These are phyloP conservation scores for Globisporangium cystogenes DNA, from an alignment of 352 stramenopile species.

Conservation along the genomic window DNA sequence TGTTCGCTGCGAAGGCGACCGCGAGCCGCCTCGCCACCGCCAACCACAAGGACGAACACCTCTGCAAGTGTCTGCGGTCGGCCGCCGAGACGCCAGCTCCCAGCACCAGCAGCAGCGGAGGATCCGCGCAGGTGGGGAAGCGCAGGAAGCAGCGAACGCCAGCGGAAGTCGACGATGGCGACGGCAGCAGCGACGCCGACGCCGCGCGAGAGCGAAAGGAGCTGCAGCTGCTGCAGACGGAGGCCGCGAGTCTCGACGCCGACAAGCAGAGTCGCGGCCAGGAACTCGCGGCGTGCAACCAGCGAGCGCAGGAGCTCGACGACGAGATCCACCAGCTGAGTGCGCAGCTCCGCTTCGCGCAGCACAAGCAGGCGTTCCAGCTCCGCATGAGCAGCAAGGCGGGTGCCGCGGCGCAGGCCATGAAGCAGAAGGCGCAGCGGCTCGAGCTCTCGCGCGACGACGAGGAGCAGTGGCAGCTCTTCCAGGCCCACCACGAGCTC, in stretches of 20 bases:
- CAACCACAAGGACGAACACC: slow-evolving; percentile 55
- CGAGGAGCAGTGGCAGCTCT: slow-evolving; percentile 50
- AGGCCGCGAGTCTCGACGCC: slow-evolving; percentile 22
- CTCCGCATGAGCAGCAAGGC: slow-evolving; percentile 30
- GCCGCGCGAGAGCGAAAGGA: slow-evolving; percentile 27
- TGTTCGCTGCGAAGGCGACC: slow-evolving; percentile 30
- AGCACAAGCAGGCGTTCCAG: slow-evolving; percentile 45
- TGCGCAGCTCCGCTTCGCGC: slow-evolving; percentile 34
- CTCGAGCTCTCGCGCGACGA: slow-evolving; percentile 47
- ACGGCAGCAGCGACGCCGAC: slow-evolving; percentile 5
- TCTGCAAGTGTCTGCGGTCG: slow-evolving; percentile 37
- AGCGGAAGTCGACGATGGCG: slow-evolving; percentile 7
- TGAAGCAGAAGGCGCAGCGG: slow-evolving; percentile 27
- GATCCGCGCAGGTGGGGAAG: background rate
- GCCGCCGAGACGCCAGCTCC: background rate
- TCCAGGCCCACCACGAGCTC: slow-evolving; percentile 51
- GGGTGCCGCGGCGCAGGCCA: slow-evolving; percentile 20
- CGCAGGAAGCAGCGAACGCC: slow-evolving; percentile 1
- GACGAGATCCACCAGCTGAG: slow-evolving; percentile 25
- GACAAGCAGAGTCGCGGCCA: slow-evolving; percentile 19
- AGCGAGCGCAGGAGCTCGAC: slow-evolving; percentile 25
- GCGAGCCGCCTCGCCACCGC: slow-evolving; percentile 37
- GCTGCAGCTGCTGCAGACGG: slow-evolving; percentile 30
- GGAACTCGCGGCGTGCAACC: slow-evolving; percentile 18
- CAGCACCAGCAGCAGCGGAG: background rate